Evolutionary conservation across 2,329 filamentous ascomycete genomes (phyloP).

Genomic region (Pseudogymnoascus sp.): DNA sequence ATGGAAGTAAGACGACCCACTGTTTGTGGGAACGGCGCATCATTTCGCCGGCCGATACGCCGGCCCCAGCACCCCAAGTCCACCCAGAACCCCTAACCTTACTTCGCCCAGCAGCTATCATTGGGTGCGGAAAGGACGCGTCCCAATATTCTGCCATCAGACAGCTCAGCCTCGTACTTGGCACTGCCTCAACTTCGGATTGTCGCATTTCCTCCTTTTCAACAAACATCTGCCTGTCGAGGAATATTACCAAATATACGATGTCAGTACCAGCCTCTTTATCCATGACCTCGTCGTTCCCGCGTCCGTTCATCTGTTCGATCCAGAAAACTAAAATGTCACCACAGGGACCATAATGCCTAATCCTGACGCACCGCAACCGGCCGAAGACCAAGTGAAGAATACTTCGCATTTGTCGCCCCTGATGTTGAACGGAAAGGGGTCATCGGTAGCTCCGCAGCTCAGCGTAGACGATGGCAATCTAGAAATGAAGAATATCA

Average conservation of each 20-base stretch:
- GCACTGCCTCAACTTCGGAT: neutral
- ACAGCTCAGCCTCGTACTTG: conserved; percentile 5
- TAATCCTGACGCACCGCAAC: conserved; percentile 16
- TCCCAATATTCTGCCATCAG: neutral
- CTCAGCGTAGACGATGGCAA: conserved; percentile 35
- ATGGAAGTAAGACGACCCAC: neutral
- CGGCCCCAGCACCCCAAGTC: neutral
- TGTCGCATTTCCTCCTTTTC: conserved; percentile 1
- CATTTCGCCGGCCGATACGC: neutral
- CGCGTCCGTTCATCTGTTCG: neutral
- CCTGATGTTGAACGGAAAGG: conserved; percentile 48
- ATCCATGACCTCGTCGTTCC: neutral
- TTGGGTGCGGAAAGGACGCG: neutral
- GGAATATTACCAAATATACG: neutral
- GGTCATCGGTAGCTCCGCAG: conserved; percentile 43
- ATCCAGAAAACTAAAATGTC: neutral
- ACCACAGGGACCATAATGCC: conserved; percentile 18
- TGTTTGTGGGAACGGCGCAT: conserved; percentile 7
- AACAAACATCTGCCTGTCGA: neutral
- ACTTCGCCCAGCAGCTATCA: neutral
- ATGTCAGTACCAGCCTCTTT: neutral
- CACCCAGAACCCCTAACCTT: conserved; percentile 1
- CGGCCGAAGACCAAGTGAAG: conserved; percentile 15
- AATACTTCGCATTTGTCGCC: conserved; percentile 31
- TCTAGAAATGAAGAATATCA: conserved; percentile 29